Evolutionary conservation across 768 basidiomycete species (phyloP).

Genomic region (Leccinum variicolor): DNA sequence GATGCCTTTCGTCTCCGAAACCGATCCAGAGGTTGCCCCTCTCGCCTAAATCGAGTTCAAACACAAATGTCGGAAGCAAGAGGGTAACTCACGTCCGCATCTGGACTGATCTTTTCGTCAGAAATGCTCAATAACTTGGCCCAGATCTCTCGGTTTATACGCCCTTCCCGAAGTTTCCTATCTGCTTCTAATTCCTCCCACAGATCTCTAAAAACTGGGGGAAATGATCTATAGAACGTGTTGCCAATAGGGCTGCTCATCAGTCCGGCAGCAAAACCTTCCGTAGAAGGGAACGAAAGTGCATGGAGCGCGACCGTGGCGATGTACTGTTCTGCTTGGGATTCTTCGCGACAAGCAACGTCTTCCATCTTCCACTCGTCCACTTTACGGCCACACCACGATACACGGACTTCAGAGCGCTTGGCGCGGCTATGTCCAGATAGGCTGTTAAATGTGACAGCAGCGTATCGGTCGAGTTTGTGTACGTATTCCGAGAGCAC

Average conservation of each 20-base stretch:
- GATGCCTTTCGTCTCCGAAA: constrained; percentile 14
- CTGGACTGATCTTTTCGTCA: constrained; percentile 50
- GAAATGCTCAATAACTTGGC: constrained; percentile 59
- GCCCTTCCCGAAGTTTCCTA: constrained; percentile 59
- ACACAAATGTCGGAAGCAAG: background rate
- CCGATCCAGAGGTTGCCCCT: constrained; percentile 18
- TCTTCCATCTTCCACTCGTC: constrained; percentile 81
- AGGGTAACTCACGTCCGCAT: constrained; percentile 39
- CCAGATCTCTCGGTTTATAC: constrained; percentile 69
- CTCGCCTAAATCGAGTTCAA: constrained; percentile 14
- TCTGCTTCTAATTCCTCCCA: constrained; percentile 85
- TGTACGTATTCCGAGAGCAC: constrained; percentile 65
- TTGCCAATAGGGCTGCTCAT: constrained; percentile 43
- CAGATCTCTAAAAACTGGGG: constrained; percentile 78
- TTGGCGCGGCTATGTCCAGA: constrained; percentile 74
- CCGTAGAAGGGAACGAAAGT: constrained; percentile 59
- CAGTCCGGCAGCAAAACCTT: constrained; percentile 60
- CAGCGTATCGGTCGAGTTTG: constrained; percentile 73
- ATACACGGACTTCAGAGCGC: constrained; percentile 66
- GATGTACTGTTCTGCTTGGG: constrained; percentile 88
- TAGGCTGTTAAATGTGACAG: constrained; percentile 60
- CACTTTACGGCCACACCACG: constrained; percentile 62
- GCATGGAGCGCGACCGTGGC: constrained; percentile 82
- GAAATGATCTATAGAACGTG: constrained; percentile 77
- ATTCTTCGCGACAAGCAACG: constrained; percentile 71